These are phyloP conservation scores for Mesembryanthemum crystallinum DNA, from an alignment of 148 eudicot genomes.

Conservation along the genomic window DNA sequence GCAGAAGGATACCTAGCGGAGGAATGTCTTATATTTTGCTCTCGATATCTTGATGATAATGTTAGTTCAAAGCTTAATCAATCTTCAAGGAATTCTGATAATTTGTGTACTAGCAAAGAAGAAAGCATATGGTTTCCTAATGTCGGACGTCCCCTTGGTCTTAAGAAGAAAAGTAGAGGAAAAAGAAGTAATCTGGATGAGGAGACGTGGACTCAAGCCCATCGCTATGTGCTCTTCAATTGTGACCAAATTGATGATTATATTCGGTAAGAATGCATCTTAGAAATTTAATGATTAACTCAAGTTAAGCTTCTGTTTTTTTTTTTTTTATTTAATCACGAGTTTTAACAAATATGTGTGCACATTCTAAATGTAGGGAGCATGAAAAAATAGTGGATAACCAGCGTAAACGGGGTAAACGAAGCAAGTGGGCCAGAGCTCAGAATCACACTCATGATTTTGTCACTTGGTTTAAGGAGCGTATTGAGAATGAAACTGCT, in stretches of 20 bases:
- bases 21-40: constrained; percentile 25
- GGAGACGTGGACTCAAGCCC: neutral
- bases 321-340: neutral
- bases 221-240: constrained; percentile 16
- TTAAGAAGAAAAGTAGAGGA: neutral
- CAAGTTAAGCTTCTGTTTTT: neutral
- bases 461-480: constrained; percentile 7
- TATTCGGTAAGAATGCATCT: neutral
- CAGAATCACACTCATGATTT: constrained; percentile 3
- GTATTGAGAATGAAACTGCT: neutral
- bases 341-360: neutral
- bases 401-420: neutral
- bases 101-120: neutral
- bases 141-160: constrained; percentile 12
- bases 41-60: constrained; percentile 14
- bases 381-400: neutral
- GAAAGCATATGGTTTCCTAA: neutral
- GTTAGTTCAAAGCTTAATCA: constrained; percentile 18
- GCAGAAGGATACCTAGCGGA: constrained; percentile 20
- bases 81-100: constrained; percentile 1
- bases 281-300: no score
- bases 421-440: constrained; percentile 1
- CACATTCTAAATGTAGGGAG: neutral
- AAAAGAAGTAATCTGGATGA: neutral
- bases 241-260: constrained; percentile 14